phyloP scores from a whole-genome alignment of 345 rosid genomes.

The Rhizophora mangle region DNA sequence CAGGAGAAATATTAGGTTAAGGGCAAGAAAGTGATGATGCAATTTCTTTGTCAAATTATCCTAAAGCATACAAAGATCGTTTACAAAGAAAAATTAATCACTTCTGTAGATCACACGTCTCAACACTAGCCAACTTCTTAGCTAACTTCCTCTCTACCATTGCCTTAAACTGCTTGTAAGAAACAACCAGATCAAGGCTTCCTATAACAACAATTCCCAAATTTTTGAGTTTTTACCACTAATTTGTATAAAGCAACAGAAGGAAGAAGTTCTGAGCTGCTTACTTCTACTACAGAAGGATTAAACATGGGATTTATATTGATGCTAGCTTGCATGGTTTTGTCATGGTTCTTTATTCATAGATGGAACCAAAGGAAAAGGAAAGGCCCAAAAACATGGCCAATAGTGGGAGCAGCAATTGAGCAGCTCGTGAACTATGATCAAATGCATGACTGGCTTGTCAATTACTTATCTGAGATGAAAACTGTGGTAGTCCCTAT shows the following conservation, averaged over 20 bases:
- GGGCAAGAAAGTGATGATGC: constrained; percentile 9
- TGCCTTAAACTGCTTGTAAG: constrained; percentile 16
- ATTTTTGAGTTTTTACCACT: neutral
- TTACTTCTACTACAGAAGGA: constrained; percentile 21
- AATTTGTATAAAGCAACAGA: constrained; percentile 6
- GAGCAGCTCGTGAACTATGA: constrained; percentile 77
- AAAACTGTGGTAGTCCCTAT: constrained; percentile 82
- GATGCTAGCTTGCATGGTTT: constrained; percentile 41
- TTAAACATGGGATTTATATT: constrained; percentile 35
- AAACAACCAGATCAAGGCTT: constrained; percentile 1
- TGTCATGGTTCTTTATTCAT: constrained; percentile 64
- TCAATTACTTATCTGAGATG: constrained; percentile 51
- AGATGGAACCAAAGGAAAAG: constrained; percentile 71
- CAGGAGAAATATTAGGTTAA: constrained; percentile 7
- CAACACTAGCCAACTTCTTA: constrained; percentile 14
- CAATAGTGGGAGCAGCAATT: constrained; percentile 79
- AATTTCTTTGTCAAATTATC: neutral
- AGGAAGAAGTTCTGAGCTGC: neutral
- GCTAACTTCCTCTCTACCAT: constrained; percentile 21
- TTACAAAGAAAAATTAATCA: constrained; percentile 29
- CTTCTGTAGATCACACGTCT: constrained; percentile 18
- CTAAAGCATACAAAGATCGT: constrained; percentile 36
- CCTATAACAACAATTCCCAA: neutral
- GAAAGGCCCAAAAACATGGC: constrained; percentile 92
- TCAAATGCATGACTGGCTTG: constrained; percentile 93